These are phyloP conservation scores for Penicillium dipodomyicola DNA, from an alignment of 495 filamentous ascomycete genomes.

Conservation along the genomic window DNA sequence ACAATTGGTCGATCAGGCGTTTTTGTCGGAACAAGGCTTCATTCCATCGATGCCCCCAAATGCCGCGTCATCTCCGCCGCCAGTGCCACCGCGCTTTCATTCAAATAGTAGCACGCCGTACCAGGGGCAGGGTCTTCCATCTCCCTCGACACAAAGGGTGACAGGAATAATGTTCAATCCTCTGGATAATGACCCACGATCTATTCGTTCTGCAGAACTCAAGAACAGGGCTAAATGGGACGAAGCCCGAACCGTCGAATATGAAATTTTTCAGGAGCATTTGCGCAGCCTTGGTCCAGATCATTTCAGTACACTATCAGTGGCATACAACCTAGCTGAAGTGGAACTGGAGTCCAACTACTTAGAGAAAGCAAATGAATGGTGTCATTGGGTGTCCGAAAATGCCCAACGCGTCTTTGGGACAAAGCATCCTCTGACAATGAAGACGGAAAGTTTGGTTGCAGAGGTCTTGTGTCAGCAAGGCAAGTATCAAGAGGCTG, in stretches of 20 bases:
- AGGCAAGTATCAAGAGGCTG: slow-evolving; percentile 33
- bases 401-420: slow-evolving; percentile 35
- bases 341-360: slow-evolving; percentile 32
- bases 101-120: slow-evolving; percentile 36
- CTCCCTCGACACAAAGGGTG: slow-evolving; percentile 12
- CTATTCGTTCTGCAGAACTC: slow-evolving; percentile 28
- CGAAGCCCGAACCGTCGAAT: slow-evolving; percentile 32
- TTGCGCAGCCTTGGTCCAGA: slow-evolving; percentile 34
- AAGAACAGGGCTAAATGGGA: slow-evolving; percentile 36
- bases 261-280: slow-evolving; percentile 41
- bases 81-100: slow-evolving; percentile 35
- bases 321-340: slow-evolving; percentile 35
- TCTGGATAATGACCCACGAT: slow-evolving; percentile 34
- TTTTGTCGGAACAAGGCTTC: slow-evolving; percentile 36
- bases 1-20: slow-evolving; percentile 36
- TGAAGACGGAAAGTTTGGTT: slow-evolving; percentile 37
- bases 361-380: slow-evolving; percentile 31
- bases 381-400: slow-evolving; percentile 36
- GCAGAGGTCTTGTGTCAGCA: slow-evolving; percentile 31
- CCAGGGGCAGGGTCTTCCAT: slow-evolving; percentile 20
- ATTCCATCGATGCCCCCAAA: slow-evolving; percentile 25
- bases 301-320: slow-evolving; percentile 33
- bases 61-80: slow-evolving; percentile 18
- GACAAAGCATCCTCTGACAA: slow-evolving; percentile 31
- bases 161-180: slow-evolving; percentile 25